Percentiles rank a stretch among this genome's conserved stretches.
phyloP scores from a whole-genome alignment of 139 green algal species.

The Closterium sp. region DNA sequence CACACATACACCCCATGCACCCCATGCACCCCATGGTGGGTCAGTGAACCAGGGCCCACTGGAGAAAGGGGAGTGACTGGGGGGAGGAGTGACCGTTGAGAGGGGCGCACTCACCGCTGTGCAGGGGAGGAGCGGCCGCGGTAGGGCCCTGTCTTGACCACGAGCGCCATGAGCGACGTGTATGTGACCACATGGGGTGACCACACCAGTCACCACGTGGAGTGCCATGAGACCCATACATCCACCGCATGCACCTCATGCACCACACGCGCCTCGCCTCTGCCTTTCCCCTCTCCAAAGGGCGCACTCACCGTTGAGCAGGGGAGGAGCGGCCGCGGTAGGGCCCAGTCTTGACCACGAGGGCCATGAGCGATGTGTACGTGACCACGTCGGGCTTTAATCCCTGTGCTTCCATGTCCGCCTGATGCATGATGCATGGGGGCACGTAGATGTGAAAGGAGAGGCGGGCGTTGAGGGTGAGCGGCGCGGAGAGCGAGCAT shows the following conservation, averaged over 20 bases:
- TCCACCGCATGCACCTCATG: too few relatives aligned
- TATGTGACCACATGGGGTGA: constrained; percentile 60
- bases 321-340: constrained; percentile 35
- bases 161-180: constrained; percentile 55
- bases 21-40: too few relatives aligned
- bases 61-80: too few relatives aligned
- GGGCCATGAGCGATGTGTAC: constrained; percentile 57
- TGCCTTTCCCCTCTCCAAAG: too few relatives aligned
- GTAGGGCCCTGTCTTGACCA: constrained; percentile 39
- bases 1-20: too few relatives aligned
- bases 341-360: constrained; percentile 47
- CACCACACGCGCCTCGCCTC: too few relatives aligned
- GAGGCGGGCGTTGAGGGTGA: too few relatives aligned
- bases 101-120: constrained; percentile 29
- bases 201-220: too few relatives aligned
- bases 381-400: constrained; percentile 53
- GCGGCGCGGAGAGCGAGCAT: too few relatives aligned
- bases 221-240: too few relatives aligned
- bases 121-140: constrained; percentile 30
- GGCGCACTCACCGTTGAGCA: constrained; percentile 28
- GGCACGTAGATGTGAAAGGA: neutral
- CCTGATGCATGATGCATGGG: constrained; percentile 2
- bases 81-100: too few relatives aligned
- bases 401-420: constrained; percentile 32
- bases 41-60: too few relatives aligned